Base-by-base conservation (phyloP, 352 stramenopile species). In the Elongisporangium anandrum region DNA sequence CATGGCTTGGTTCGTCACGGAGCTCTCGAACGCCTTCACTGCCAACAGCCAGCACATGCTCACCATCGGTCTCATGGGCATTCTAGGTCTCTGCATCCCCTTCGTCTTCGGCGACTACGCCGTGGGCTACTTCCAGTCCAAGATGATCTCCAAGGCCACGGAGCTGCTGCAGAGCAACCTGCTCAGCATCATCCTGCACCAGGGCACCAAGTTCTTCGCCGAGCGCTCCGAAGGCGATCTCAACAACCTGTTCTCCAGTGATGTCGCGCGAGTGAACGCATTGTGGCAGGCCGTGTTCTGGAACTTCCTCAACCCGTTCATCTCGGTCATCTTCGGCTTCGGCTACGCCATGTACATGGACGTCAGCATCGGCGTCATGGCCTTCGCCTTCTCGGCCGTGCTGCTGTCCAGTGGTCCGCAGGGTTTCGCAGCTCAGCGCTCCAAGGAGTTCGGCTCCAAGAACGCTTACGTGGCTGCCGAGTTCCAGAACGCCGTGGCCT, bases 111-210 rank as follows among this genome's bases (percentile, higher is more conserved):
- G 84, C n/a, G 79, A 95, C 68, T 93, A 93, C 64, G 73, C 79
- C 2, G 85, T 95, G 34, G 87, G 87, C 47, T 94, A 91, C 63
- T 95, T 95, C 70, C 87, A 95, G 69, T 92, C 82, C 55, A 95
- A 95, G 54, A 95, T 95, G 87, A 95, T 95, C 56, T 85, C 84
- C 23, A 95, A 94, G 67, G 87, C 87, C 17, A 94, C 84, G 1
- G 82, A 93, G 54, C 77, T 71, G 50, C 77, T 95, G 64, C 84
- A 95, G 61, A 77, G 65, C 45, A 80, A 69, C 22, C 56, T 95
- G 54, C 73, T 95, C 4, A 69, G 86, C 54, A 95, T 87, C 57
- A 92, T 95, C 47, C 58, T 95, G 21, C 81, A 75, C 56, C 87
- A 95, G 55, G 69, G 84, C 56, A 92, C 84, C 13, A 65, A 75